Evolutionary conservation across 768 basidiomycete genomes (phyloP).

Genomic region (Boletus pseudopeckii): DNA sequence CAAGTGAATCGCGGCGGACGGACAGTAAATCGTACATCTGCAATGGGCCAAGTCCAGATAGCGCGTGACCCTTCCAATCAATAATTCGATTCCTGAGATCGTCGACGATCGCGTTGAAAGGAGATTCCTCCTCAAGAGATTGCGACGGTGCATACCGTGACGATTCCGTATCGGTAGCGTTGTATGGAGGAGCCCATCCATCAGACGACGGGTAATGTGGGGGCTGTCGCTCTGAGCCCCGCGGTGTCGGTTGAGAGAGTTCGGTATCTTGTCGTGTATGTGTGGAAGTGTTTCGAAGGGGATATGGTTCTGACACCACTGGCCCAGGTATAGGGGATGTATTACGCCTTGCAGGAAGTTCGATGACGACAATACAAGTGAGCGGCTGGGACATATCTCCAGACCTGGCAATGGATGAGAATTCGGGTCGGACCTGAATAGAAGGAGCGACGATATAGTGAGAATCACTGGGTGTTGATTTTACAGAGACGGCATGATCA

Average conservation of each 20-base stretch:
- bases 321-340: conserved; percentile 51
- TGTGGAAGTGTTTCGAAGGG: conserved; percentile 25
- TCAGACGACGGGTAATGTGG: conserved; percentile 19
- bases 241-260: conserved; percentile 9
- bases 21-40: conserved; percentile 91
- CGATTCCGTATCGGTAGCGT: conserved; percentile 27
- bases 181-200: conserved; percentile 27
- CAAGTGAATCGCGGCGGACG: conserved; percentile 83
- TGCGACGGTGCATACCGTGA: conserved; percentile 30
- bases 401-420: conserved; percentile 72
- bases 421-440: conserved; percentile 93
- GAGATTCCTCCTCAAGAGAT: conserved; percentile 57
- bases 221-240: conserved; percentile 14
- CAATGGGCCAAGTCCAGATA: conserved; percentile 83
- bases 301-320: conserved; percentile 47
- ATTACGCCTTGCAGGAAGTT: conserved; percentile 76
- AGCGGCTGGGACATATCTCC: conserved; percentile 73
- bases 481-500: conserved; percentile 53
- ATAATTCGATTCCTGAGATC: conserved; percentile 88
- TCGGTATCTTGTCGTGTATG: conserved; percentile 25
- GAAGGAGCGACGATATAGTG: conserved; percentile 86
- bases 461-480: conserved; percentile 44
- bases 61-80: conserved; percentile 94
- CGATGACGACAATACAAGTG: conserved; percentile 92
- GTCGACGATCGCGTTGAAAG: conserved; percentile 80